phyloP scores from a whole-genome alignment of 2,329 filamentous ascomycete species.

The Pseudocercospora fijiensis region DNA sequence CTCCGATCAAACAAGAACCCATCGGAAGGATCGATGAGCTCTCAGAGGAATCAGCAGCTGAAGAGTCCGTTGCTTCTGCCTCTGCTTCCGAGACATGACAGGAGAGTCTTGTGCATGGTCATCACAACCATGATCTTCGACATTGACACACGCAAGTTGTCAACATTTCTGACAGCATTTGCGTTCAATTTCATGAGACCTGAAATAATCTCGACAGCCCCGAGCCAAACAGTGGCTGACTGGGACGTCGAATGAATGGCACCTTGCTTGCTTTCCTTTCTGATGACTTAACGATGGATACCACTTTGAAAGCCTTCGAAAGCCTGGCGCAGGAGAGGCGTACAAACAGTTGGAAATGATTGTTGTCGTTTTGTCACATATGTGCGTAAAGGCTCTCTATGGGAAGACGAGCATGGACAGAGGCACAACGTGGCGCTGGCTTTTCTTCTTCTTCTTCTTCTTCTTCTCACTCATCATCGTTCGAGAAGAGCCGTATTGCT shows the following conservation, averaged over 20 bases:
- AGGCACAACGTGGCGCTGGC: not conserved
- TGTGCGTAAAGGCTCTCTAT: not conserved
- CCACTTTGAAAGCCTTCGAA: constrained; percentile 11
- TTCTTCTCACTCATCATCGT: no score
- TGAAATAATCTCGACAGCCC: not conserved
- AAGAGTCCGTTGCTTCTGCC: constrained; percentile 12
- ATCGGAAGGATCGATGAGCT: constrained; percentile 20
- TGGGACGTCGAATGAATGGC: not conserved
- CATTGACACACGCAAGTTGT: not conserved
- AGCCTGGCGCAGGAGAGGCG: constrained; percentile 19
- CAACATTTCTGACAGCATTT: not conserved
- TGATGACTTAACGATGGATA: constrained; percentile 27
- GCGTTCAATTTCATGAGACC: not conserved
- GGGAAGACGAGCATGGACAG: not conserved
- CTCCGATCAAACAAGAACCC: constrained; percentile 22
- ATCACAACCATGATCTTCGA: constrained; percentile 1
- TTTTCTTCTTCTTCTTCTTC: not conserved
- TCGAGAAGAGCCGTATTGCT: not conserved
- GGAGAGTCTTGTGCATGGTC: constrained; percentile 1
- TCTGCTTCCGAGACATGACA: constrained; percentile 7
- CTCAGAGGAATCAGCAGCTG: constrained; percentile 16
- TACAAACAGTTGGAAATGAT: constrained; percentile 8
- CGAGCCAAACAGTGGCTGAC: not conserved
- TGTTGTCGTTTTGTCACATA: not conserved
- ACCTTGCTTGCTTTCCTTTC: constrained; percentile 12